These are phyloP conservation scores for Podaxis sp. DNA, from an alignment of 768 basidiomycete species.

Conservation along the genomic window DNA sequence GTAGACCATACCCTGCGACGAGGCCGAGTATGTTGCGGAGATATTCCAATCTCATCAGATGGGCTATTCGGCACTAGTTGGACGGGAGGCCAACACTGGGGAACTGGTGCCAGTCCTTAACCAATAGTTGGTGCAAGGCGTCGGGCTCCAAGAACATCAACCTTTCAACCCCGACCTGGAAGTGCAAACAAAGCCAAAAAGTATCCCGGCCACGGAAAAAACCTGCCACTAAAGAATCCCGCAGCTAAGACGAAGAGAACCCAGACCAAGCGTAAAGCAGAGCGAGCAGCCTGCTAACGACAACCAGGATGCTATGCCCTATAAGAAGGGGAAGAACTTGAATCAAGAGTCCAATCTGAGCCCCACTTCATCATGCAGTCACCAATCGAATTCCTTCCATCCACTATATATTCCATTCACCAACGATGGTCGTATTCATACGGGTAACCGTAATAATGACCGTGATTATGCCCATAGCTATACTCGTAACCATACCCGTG, in stretches of 20 bases:
- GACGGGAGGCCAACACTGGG: conserved; percentile 29
- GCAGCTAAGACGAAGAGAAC: no score
- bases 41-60: conserved; percentile 17
- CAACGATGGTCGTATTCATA: no score
- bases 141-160: conserved; percentile 40
- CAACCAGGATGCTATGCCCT: not conserved
- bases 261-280: no score
- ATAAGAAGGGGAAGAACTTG: conserved; percentile 4
- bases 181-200: no score
- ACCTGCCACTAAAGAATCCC: no score
- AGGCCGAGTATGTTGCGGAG: conserved; percentile 37
- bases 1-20: conserved; percentile 39
- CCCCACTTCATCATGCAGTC: not conserved
- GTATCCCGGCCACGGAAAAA: no score
- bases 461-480: no score
- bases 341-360: not conserved
- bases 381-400: no score
- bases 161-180: conserved; percentile 36
- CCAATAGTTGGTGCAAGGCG: conserved; percentile 39
- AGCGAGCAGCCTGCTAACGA: not conserved
- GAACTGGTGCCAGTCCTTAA: conserved; percentile 41
- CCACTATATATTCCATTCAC: no score
- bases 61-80: not conserved
- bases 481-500: no score
- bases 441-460: no score